Percentiles rank a stretch among this genome's conserved stretches.
Conservation (phyloP, 2,329 filamentous ascomycete species). For the Claviceps sp. region DNA sequence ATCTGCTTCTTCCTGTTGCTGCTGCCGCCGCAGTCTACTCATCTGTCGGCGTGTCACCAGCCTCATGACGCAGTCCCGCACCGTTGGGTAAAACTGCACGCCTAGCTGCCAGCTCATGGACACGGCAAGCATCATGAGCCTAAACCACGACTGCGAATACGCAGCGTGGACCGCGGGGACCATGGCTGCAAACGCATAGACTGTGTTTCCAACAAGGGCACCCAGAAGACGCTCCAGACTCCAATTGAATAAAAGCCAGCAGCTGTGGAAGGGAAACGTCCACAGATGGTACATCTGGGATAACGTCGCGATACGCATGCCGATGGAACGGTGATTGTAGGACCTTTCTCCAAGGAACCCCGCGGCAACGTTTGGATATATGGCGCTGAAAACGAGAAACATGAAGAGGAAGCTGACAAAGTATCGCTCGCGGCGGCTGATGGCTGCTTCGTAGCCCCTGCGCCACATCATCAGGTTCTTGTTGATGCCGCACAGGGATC, state of each 20-base stretch:
- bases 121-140: constrained; percentile 10
- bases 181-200: constrained; percentile 10
- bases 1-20: not conserved
- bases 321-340: constrained; percentile 12
- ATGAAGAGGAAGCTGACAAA: constrained; percentile 10
- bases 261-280: constrained; percentile 8
- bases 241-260: constrained; percentile 12
- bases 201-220: constrained; percentile 10
- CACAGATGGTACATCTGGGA: constrained; percentile 10
- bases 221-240: constrained; percentile 10
- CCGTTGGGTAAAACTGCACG: constrained; percentile 9
- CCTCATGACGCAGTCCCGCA: constrained; percentile 8
- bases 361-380: constrained; percentile 10
- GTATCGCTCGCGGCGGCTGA: constrained; percentile 6
- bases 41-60: constrained; percentile 8
- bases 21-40: constrained; percentile 1
- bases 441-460: constrained; percentile 7
- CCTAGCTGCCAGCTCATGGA: constrained; percentile 10
- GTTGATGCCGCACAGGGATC: constrained; percentile 4
- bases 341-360: constrained; percentile 10
- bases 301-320: constrained; percentile 9
- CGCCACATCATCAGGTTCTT: constrained; percentile 10
- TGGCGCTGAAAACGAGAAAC: constrained; percentile 9
- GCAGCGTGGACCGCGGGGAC: constrained; percentile 8
- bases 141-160: constrained; percentile 9